Evolutionary conservation across 495 filamentous ascomycete genomes (phyloP).

Genomic region (Recurvomyces mirabilis): DNA sequence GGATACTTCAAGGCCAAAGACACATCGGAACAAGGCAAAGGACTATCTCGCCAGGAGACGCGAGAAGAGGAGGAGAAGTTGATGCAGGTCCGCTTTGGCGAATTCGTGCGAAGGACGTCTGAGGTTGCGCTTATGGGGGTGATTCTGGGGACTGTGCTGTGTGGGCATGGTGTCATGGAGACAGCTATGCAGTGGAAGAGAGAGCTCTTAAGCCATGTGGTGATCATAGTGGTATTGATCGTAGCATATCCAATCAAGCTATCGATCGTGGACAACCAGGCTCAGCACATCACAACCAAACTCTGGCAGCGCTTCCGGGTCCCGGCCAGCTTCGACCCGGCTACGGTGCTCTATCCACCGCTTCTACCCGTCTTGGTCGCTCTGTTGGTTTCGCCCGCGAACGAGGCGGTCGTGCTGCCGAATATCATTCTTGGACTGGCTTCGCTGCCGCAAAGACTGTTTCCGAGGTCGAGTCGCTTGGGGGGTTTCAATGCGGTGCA

Average conservation of each 20-base stretch:
- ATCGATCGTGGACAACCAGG: conserved; percentile 16
- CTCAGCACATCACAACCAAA: conserved; percentile 3
- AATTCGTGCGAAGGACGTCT: conserved; percentile 26
- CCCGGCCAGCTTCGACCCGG: conserved; percentile 74
- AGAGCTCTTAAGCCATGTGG: conserved; percentile 24
- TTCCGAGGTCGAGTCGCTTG: conserved; percentile 46
- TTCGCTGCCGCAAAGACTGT: conserved; percentile 58
- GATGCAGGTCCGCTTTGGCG: conserved; percentile 24
- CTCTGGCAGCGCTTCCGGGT: conserved; percentile 46
- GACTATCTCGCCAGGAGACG: neutral
- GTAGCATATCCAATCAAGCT: conserved; percentile 25
- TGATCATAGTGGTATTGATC: conserved; percentile 36
- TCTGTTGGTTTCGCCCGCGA: conserved; percentile 54
- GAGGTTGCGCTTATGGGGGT: conserved; percentile 26
- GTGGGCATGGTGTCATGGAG: conserved; percentile 23
- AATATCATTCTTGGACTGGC: conserved; percentile 75
- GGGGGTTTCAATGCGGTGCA: conserved; percentile 49
- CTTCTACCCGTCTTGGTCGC: conserved; percentile 67
- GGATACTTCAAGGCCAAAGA: conserved; percentile 10
- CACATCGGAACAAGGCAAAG: neutral
- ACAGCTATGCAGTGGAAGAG: conserved; percentile 22
- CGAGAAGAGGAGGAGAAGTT: conserved; percentile 22
- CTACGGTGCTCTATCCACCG: conserved; percentile 77
- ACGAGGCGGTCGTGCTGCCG: conserved; percentile 48
- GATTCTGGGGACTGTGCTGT: conserved; percentile 22